Evolutionary conservation across 1,284 basidiomycete genomes (phyloP), one percentile per base, ranked within the genome.

Genomic region (Crocinoboletus sp.): DNA sequence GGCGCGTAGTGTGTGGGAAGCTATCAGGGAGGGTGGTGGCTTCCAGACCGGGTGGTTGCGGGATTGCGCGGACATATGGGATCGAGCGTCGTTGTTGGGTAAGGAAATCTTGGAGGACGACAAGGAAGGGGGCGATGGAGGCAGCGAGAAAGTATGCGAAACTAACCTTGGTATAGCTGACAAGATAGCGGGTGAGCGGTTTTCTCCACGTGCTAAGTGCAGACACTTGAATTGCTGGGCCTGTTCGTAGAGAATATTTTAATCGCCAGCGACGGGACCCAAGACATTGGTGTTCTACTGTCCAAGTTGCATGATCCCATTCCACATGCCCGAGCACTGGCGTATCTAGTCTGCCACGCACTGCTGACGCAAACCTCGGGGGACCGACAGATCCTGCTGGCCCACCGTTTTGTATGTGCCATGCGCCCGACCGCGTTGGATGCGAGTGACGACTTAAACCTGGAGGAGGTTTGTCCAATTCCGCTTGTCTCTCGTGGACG

Each of bases 1-100:
- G 0, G 72, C 77, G 0, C 71, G 74, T 22, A 59, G 73, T 19
- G 77, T 82, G 0, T 92, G 89, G 89, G 77, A 80, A 46, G 64
- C 74, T 11, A 58, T 89, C 19, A 65, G 65, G 19, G 34, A 55
- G 60, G 16, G 55, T 29, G 24, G 51, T 20, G 43, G 43, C 38
- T 46, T 51, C 41, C 46, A 46, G 15, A 41, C 42, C 2, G 66
- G 63, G 27, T 58, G 43, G 63, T 56, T 84, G 13, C 60, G 53
- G 5, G 77, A 74, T 25, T 79, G 77, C 48, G 63, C 69, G 1
- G 67, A 70, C 17, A 51, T 74, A 5, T 69, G 80, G 43, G 51
- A 53, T 30, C 44, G 24, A 23, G 39, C 43, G n/a, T 56, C 49
- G 12, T 38, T 63, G 22, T 41, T 60, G 9, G 65, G 38, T 39